Conservation (phyloP, 2,329 filamentous ascomycete genomes). For the Clonostachys solani region DNA sequence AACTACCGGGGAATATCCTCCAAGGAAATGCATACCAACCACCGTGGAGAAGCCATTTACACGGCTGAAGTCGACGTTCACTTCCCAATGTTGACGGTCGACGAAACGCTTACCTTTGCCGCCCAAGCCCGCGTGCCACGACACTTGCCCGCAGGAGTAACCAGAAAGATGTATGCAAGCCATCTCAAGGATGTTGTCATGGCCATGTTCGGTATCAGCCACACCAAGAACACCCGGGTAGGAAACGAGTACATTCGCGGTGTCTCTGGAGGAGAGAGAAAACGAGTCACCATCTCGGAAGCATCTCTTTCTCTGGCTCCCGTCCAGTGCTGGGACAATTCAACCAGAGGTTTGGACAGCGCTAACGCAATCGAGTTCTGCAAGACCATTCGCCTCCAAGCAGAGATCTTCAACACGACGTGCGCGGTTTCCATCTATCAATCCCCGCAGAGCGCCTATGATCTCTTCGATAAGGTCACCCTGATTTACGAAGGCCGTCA, state of each 20-base stretch:
- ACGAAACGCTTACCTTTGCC: conserved; percentile 58
- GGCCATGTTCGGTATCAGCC: conserved; percentile 49
- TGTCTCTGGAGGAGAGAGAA: conserved; percentile 45
- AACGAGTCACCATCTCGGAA: conserved; percentile 24
- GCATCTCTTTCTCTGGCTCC: conserved; percentile 15
- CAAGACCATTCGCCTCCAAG: conserved; percentile 43
- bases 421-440: conserved; percentile 49
- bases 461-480: conserved; percentile 54
- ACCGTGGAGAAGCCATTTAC: conserved; percentile 59
- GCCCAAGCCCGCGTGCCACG: conserved; percentile 47
- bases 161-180: conserved; percentile 30
- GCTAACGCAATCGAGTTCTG: conserved; percentile 51
- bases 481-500: conserved; percentile 63
- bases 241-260: conserved; percentile 50
- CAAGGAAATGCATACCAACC: conserved; percentile 50
- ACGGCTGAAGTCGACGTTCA: conserved; percentile 62
- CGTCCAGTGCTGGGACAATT: conserved; percentile 33
- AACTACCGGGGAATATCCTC: conserved; percentile 60
- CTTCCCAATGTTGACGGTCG: conserved; percentile 54
- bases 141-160: conserved; percentile 37
- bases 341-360: conserved; percentile 44
- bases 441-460: conserved; percentile 51
- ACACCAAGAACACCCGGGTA: conserved; percentile 47
- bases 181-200: conserved; percentile 50
- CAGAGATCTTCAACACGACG: conserved; percentile 39